A percentile compares a stretch with the other conserved stretches of the same genome.
These are phyloP conservation scores for Cafeteria roenbergensis DNA, from an alignment of 108 stramenopile species.

Conservation along the genomic window DNA sequence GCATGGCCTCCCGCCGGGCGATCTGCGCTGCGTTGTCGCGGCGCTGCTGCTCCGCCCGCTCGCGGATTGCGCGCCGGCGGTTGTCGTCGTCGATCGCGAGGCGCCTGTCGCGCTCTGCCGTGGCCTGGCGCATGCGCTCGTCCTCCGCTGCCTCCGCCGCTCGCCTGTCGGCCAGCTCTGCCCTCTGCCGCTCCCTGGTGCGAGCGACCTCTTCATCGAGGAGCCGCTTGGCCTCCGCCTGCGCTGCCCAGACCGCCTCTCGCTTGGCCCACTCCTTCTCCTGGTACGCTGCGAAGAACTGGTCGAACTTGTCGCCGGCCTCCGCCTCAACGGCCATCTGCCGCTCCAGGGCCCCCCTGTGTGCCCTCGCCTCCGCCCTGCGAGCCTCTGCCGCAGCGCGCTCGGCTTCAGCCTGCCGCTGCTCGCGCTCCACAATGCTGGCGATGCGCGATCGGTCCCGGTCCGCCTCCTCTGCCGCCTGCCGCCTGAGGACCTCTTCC, in stretches of 20 bases:
- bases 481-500: too few species aligned
- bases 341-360: not conserved
- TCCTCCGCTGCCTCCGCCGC: not conserved
- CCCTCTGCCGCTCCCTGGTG: not conserved
- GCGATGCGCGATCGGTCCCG: not conserved
- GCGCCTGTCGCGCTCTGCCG: not conserved
- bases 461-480: not conserved
- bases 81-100: not conserved
- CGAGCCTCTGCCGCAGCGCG: not conserved
- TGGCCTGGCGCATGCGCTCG: not conserved
- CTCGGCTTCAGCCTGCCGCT: not conserved
- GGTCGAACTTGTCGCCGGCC: not conserved
- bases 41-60: too few species aligned
- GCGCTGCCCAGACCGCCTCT: not conserved
- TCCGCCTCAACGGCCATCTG: not conserved
- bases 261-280: not conserved
- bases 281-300: not conserved
- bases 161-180: not conserved
- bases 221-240: not conserved
- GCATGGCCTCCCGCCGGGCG: not conserved
- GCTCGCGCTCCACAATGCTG: not conserved
- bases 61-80: too few species aligned
- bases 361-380: not conserved
- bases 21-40: not conserved
- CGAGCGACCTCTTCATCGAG: not conserved